phyloP scores from a whole-genome alignment of 2,329 filamentous ascomycete genomes.

The Ophiostoma sp. region DNA sequence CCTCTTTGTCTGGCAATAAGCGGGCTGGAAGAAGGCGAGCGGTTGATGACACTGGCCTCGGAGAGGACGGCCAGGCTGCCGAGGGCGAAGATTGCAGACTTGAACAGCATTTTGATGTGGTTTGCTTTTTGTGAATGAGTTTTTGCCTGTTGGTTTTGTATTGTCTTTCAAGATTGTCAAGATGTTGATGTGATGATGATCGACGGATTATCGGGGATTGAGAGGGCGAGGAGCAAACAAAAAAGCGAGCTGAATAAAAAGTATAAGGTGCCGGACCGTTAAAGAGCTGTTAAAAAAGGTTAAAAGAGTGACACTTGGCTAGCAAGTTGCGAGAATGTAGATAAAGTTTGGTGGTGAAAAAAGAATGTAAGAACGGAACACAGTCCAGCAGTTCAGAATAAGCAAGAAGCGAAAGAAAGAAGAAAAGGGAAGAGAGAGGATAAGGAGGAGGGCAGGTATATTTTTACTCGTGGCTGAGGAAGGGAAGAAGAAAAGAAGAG shows the following conservation, averaged over 20 bases:
- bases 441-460: slow-evolving; percentile 29
- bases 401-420: slow-evolving; percentile 35
- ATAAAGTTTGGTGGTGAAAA: background rate
- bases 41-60: slow-evolving; percentile 42
- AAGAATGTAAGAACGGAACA: slow-evolving; percentile 39
- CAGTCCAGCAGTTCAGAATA: slow-evolving; percentile 40
- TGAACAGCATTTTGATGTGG: slow-evolving; percentile 47
- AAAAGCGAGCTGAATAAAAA: slow-evolving; percentile 13
- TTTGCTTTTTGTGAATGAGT: background rate
- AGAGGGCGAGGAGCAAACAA: slow-evolving; percentile 24
- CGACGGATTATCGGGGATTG: slow-evolving; percentile 14
- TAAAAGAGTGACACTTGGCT: slow-evolving; percentile 20
- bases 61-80: slow-evolving; percentile 42
- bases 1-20: slow-evolving; percentile 36
- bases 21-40: slow-evolving; percentile 21
- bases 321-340: slow-evolving; percentile 25
- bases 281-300: slow-evolving; percentile 17
- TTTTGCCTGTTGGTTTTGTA: background rate
- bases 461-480: slow-evolving; percentile 25
- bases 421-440: slow-evolving; percentile 25
- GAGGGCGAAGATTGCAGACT: slow-evolving; percentile 45
- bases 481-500: slow-evolving; percentile 16
- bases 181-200: background rate
- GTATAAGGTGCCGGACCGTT: slow-evolving; percentile 47
- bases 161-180: slow-evolving; percentile 13